Conservation (phyloP, 805 yeast species). For the Starmerella ratchasimensis region DNA sequence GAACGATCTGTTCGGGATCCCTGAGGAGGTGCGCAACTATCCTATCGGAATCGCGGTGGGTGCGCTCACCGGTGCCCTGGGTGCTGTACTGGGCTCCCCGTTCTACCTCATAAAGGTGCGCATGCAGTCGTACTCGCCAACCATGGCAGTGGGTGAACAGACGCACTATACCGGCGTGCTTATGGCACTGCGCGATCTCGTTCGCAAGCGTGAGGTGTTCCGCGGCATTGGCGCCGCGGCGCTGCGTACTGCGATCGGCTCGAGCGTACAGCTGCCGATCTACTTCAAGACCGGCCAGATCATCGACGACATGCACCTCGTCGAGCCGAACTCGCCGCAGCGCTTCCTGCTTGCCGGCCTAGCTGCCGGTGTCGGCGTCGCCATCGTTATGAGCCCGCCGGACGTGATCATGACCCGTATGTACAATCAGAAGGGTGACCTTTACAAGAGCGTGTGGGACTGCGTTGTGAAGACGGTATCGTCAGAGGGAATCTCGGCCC, state of each 20-base stretch:
- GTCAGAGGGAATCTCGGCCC: slow-evolving; percentile 72
- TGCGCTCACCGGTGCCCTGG: slow-evolving; percentile 71
- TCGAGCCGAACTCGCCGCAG: slow-evolving; percentile 33
- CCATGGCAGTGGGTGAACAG: slow-evolving; percentile 71
- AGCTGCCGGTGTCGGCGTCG: slow-evolving; percentile 80
- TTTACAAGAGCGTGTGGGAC: slow-evolving; percentile 77
- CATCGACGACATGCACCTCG: slow-evolving; percentile 37
- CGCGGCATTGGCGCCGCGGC: slow-evolving; percentile 93
- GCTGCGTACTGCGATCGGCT: slow-evolving; percentile 88
- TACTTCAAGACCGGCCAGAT: slow-evolving; percentile 64
- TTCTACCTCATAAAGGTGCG: slow-evolving; percentile 85
- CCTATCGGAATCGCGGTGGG: slow-evolving; percentile 67
- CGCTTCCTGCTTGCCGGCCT: slow-evolving; percentile 22
- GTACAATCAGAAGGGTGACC: slow-evolving; percentile 83
- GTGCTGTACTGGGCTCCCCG: slow-evolving; percentile 84
- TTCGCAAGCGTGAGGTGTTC: slow-evolving; percentile 59
- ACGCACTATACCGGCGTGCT: slow-evolving; percentile 63
- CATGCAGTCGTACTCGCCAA: slow-evolving; percentile 81
- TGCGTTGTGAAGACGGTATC: slow-evolving; percentile 72
- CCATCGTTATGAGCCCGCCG: slow-evolving; percentile 94
- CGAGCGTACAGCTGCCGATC: slow-evolving; percentile 86
- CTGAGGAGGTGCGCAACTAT: slow-evolving; percentile 37
- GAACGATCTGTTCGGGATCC: slow-evolving; percentile 44
- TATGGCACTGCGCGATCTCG: slow-evolving; percentile 56
- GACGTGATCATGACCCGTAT: slow-evolving; percentile 90